Evolutionary conservation across 2,329 filamentous ascomycete species (phyloP), one percentile per base, ranked within the genome.

Genomic region (Scleromitrula shiraiana): DNA sequence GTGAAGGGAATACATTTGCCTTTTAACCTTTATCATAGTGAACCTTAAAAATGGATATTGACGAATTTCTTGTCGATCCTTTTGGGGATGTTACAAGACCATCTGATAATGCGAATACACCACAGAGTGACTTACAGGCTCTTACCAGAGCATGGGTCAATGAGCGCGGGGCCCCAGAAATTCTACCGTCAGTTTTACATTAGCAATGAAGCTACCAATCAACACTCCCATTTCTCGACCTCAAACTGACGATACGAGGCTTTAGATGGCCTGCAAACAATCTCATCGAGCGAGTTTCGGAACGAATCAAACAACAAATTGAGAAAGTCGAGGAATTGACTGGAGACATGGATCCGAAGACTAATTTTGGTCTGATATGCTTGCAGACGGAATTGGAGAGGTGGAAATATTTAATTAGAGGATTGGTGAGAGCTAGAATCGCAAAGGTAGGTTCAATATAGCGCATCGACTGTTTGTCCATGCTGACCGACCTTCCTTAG

Each of bases 341-440:
- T 10, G 85, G 85, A 53, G 82, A 86, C 62, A 85, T 90, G 80
- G 89, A 95, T 61, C 85, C 90, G 39, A 89, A 86, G 66, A 83
- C 87, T 55, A 97, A 95, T 65, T 95, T 98, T 65, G 81, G 82
- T 52, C 82, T 97, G 62, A 95, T 96, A 41, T 85, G 98, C 53
- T 82, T 96, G 46, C 93, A 98, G 71, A 97, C 94, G 6, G 93
- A 98, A 69, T 78, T 98, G 46, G 90, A 96, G 65, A 77, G 93
- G 38, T 94, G 87, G 68, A 95, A 95, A 69, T 98, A 89, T 62
- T 75, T 98, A 19, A 78, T 97, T 15, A 45, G 47, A 46, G 47
- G 47, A 17, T 36, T 50, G 14, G 41, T 50, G 10, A 45, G 47
- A 15, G 32, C 41, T 2, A 52, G 47, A 33, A 50, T 50, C 24